These are phyloP conservation scores for Chlamydomonas sp. DNA, from an alignment of 139 green algal species.

Conservation along the genomic window DNA sequence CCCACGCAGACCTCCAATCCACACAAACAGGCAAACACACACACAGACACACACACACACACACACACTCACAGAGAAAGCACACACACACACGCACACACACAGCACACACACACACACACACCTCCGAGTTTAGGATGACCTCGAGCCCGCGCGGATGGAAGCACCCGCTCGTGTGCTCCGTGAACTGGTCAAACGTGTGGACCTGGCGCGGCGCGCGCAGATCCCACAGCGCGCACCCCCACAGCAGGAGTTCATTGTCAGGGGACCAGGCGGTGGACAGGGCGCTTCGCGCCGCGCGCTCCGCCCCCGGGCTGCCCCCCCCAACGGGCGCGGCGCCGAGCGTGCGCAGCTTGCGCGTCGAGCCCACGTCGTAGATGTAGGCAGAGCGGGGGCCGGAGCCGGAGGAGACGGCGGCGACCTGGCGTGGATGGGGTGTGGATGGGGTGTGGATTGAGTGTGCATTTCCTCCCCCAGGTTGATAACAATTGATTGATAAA, in stretches of 20 bases:
- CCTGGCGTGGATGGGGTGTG: not conserved
- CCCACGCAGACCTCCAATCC: too few species aligned
- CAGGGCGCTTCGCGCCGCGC: not conserved
- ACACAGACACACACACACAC: too few species aligned
- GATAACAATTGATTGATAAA: too few species aligned
- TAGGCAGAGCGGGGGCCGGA: not conserved
- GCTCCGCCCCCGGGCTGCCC: not conserved
- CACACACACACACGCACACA: too few species aligned
- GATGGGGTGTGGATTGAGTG: too few species aligned
- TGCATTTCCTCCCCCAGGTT: too few species aligned
- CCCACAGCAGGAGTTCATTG: constrained; percentile 60
- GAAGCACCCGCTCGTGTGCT: constrained; percentile 46
- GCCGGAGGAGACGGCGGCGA: constrained; percentile 8
- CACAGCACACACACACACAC: too few species aligned
- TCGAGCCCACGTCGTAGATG: constrained; percentile 13
- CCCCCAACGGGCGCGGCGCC: not conserved
- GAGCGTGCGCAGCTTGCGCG: not conserved
- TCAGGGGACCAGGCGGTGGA: not conserved
- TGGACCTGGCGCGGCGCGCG: constrained; percentile 37
- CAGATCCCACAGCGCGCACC: constrained; percentile 60
- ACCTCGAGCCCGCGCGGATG: constrained; percentile 60
- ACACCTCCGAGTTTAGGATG: constrained; percentile 66
- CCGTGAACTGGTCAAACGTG: constrained; percentile 61
- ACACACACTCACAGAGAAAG: too few species aligned
- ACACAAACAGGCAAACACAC: too few species aligned